These are phyloP conservation scores for Beauveria brongniartii DNA, from an alignment of 2,329 filamentous ascomycete species.

Conservation along the genomic window DNA sequence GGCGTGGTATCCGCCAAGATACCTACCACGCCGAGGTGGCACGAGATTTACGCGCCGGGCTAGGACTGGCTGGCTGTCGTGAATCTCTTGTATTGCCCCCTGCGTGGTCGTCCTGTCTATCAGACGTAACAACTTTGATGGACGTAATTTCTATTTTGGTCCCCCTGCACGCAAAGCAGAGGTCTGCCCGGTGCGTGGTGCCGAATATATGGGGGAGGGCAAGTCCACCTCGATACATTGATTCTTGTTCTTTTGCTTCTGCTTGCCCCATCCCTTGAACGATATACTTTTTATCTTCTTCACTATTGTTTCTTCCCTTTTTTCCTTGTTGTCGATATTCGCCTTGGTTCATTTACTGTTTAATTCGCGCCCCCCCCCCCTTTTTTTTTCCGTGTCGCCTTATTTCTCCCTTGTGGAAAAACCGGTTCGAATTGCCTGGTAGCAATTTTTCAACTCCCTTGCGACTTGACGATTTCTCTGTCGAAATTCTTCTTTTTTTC, in stretches of 20 bases:
- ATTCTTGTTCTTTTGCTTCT: neutral
- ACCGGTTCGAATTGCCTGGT: neutral
- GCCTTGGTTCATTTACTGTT: neutral
- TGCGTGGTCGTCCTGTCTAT: neutral
- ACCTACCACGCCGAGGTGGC: neutral
- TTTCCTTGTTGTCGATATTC: neutral
- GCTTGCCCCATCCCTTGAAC: neutral
- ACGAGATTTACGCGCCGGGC: constrained; percentile 3
- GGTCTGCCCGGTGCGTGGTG: no score
- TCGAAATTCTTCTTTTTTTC: no score
- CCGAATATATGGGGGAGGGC: neutral
- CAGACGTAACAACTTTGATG: neutral
- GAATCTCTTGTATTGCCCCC: neutral
- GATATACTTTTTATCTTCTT: neutral
- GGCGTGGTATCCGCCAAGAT: neutral
- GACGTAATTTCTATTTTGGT: neutral
- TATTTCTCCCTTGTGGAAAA: neutral
- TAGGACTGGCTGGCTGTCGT: neutral
- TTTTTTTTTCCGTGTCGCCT: neutral
- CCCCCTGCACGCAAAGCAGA: no score
- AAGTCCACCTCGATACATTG: neutral
- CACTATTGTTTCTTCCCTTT: neutral
- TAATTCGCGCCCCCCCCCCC: neutral
- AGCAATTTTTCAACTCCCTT: neutral
- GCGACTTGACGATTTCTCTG: neutral